Conservation (phyloP, 148 eudicot species). For the Beta vulgaris region DNA sequence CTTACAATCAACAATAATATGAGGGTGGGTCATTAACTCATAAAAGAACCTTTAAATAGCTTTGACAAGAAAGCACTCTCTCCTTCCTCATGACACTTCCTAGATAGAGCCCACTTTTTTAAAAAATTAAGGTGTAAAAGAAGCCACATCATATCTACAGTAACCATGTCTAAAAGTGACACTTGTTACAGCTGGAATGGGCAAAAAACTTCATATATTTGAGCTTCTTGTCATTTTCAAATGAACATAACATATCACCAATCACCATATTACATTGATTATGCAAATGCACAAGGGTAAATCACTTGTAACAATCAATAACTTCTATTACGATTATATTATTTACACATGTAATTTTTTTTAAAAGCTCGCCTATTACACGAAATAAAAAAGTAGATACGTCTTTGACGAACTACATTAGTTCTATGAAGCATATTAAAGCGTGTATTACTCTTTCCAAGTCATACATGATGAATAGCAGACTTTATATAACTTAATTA, state of each 20-base stretch:
- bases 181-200: background rate
- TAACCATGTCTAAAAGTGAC: background rate
- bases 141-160: slow-evolving; percentile 7
- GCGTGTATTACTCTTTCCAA: too few species aligned
- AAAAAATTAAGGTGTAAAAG: slow-evolving; percentile 6
- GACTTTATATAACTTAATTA: too few species aligned
- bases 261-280: slow-evolving; percentile 16
- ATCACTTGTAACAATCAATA: too few species aligned
- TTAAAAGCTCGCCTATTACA: too few species aligned
- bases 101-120: background rate
- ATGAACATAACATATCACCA: slow-evolving; percentile 18
- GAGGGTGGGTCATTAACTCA: background rate
- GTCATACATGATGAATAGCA: too few species aligned
- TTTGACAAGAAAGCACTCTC: slow-evolving; percentile 16
- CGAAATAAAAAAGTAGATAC: too few species aligned
- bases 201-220: background rate
- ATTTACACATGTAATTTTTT: too few species aligned
- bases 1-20: slow-evolving; percentile 4
- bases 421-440: too few species aligned
- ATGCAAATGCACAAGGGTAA: background rate
- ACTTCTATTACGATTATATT: too few species aligned
- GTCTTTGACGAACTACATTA: too few species aligned
- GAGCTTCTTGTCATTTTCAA: slow-evolving; percentile 13
- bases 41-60: background rate
- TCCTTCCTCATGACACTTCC: background rate